Evolutionary conservation across 2,329 filamentous ascomycete species (phyloP).

Genomic region (Coleophoma eucalyptorum): DNA sequence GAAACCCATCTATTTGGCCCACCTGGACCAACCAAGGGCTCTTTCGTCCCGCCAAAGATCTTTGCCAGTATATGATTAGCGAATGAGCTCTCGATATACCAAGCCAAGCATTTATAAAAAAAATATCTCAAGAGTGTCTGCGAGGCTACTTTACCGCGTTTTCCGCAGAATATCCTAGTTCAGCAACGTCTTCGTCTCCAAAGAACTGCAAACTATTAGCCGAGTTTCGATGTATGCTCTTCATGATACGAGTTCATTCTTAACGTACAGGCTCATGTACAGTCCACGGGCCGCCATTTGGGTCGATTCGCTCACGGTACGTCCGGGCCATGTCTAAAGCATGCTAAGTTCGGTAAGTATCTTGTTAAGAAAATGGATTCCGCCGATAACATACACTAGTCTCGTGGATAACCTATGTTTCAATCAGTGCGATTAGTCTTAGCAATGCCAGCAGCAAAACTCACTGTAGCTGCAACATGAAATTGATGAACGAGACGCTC

Average conservation of each 20-base stretch:
- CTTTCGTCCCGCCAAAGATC: not conserved
- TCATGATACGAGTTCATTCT: not conserved
- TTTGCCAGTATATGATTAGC: not conserved
- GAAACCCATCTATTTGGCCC: not conserved
- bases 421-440: not conserved
- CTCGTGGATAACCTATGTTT: conserved; percentile 1
- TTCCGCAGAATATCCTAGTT: conserved; percentile 1
- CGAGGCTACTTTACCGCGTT: not conserved
- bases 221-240: not conserved
- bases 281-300: not conserved
- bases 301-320: not conserved
- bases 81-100: too few relatives aligned
- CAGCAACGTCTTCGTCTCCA: conserved; percentile 1
- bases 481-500: conserved; percentile 1
- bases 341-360: not conserved
- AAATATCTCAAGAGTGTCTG: not conserved
- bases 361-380: not conserved
- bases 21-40: not conserved
- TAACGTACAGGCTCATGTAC: not conserved
- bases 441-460: not conserved
- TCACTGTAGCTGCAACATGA: not conserved
- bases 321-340: not conserved
- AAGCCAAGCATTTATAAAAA: not conserved
- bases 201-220: not conserved
- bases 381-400: not conserved